Conservation (phyloP, 768 basidiomycete species). For the Mycena olivaceomarginata region DNA sequence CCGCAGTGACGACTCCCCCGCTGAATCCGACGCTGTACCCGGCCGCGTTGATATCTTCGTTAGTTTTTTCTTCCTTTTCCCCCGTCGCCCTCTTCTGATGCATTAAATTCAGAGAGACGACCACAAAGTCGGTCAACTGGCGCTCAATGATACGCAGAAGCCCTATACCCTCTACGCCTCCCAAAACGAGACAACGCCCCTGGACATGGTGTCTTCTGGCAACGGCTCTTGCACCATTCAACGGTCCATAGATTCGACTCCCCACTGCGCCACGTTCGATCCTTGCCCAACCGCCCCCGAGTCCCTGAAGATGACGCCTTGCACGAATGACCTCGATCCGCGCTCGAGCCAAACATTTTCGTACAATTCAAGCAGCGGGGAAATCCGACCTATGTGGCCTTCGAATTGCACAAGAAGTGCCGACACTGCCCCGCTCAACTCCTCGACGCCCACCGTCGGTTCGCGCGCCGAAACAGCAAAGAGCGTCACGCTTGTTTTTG, state of each 20-base stretch:
- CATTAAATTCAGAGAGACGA: conserved; percentile 48
- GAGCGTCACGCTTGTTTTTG: conserved; percentile 75
- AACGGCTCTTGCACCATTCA: conserved; percentile 63
- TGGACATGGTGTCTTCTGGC: conserved; percentile 60
- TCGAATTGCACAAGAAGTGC: neutral
- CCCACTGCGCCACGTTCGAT: conserved; percentile 79
- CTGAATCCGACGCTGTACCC: neutral
- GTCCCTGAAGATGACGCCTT: conserved; percentile 71
- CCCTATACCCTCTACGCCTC: conserved; percentile 70
- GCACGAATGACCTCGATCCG: conserved; percentile 48
- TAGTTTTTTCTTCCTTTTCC: neutral
- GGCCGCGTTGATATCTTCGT: conserved; percentile 26
- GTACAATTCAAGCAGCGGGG: conserved; percentile 68
- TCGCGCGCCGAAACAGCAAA: conserved; percentile 47
- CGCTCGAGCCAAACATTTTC: conserved; percentile 77
- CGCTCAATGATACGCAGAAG: conserved; percentile 46
- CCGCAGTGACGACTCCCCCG: neutral
- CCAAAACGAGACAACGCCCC: conserved; percentile 64
- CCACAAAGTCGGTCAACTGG: conserved; percentile 60
- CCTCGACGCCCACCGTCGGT: conserved; percentile 7
- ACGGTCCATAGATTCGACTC: conserved; percentile 59
- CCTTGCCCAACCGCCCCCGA: conserved; percentile 67
- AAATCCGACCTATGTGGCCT: conserved; percentile 72
- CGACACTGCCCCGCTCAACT: conserved; percentile 6
- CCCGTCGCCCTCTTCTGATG: neutral